These are phyloP conservation scores for Ceratobasidium sp. DNA, from an alignment of 1,284 basidiomycete species.

Conservation along the genomic window DNA sequence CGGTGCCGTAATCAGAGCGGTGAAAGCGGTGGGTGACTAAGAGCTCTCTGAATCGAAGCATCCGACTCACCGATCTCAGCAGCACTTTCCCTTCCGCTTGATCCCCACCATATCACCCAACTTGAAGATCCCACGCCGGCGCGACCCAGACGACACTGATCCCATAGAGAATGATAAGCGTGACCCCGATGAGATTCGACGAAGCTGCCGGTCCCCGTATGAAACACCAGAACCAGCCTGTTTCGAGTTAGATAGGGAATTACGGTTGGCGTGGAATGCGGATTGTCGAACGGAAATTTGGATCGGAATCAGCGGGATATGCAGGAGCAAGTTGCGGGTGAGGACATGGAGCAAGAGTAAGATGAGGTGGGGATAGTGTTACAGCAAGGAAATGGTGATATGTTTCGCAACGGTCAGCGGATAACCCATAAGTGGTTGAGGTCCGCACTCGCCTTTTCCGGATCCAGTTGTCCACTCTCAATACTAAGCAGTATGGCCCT, in stretches of 20 bases:
- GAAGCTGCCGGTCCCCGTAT: constrained; percentile 91
- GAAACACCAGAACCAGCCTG: constrained; percentile 88
- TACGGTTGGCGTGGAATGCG: too few species aligned
- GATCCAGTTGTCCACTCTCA: constrained; percentile 89
- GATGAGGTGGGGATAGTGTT: not conserved
- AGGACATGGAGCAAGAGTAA: not conserved
- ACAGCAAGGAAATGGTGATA: not conserved
- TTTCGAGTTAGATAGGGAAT: not conserved
- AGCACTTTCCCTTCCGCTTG: constrained; percentile 47
- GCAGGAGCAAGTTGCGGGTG: too few species aligned
- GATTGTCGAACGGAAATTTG: too few species aligned
- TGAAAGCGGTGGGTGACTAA: too few species aligned
- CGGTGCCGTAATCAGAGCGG: too few species aligned
- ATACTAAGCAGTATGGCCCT: constrained; percentile 92
- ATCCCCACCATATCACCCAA: constrained; percentile 49
- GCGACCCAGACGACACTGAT: constrained; percentile 37
- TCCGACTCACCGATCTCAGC: constrained; percentile 41
- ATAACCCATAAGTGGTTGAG: too few species aligned
- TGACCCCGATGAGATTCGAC: constrained; percentile 76
- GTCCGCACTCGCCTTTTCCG: constrained; percentile 73
- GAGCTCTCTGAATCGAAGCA: too few species aligned
- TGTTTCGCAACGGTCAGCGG: not conserved
- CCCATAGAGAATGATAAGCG: constrained; percentile 44
- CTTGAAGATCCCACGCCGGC: constrained; percentile 45
- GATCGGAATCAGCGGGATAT: not conserved